These are phyloP conservation scores for Coemansia sp. DNA, from an alignment of 192 early-diverging fungal species.

Conservation along the genomic window DNA sequence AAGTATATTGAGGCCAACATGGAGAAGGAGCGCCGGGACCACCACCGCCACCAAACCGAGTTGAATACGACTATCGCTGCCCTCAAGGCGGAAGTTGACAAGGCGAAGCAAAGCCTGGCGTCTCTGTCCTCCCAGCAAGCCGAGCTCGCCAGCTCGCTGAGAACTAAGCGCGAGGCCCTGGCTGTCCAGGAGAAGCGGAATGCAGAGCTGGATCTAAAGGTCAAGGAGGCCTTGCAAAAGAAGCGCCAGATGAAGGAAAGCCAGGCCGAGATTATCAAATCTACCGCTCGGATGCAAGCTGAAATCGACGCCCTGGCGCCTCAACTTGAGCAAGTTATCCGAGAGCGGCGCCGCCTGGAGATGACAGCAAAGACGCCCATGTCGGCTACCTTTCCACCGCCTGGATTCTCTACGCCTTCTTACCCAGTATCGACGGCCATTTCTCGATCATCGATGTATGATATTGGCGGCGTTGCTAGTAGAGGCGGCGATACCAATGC, in stretches of 20 bases:
- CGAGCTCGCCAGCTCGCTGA: conserved; percentile 16
- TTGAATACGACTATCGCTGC: conserved; percentile 19
- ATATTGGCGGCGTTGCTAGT: background rate
- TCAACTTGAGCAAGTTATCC: conserved; percentile 23
- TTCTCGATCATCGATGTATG: background rate
- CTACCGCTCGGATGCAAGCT: conserved; percentile 15
- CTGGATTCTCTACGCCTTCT: background rate
- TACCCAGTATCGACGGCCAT: background rate
- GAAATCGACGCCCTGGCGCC: conserved; percentile 23
- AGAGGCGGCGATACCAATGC: background rate
- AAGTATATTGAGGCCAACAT: conserved; percentile 25
- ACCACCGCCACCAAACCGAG: conserved; percentile 32
- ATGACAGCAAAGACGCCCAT: background rate
- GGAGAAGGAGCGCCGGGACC: conserved; percentile 35
- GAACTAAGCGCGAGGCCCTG: conserved; percentile 17
- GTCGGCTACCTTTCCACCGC: background rate
- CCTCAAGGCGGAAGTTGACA: conserved; percentile 29
- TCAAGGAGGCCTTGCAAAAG: conserved; percentile 20
- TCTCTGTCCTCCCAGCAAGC: conserved; percentile 20
- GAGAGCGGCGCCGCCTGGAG: conserved; percentile 16
- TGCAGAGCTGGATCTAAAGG: conserved; percentile 15
- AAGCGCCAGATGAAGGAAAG: conserved; percentile 17
- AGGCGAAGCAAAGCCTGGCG: conserved; percentile 17
- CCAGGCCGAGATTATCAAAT: conserved; percentile 14
- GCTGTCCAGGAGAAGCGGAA: conserved; percentile 36